These are phyloP conservation scores for Paecilomyces sp. DNA, from an alignment of 2,329 filamentous ascomycete species.

Conservation along the genomic window DNA sequence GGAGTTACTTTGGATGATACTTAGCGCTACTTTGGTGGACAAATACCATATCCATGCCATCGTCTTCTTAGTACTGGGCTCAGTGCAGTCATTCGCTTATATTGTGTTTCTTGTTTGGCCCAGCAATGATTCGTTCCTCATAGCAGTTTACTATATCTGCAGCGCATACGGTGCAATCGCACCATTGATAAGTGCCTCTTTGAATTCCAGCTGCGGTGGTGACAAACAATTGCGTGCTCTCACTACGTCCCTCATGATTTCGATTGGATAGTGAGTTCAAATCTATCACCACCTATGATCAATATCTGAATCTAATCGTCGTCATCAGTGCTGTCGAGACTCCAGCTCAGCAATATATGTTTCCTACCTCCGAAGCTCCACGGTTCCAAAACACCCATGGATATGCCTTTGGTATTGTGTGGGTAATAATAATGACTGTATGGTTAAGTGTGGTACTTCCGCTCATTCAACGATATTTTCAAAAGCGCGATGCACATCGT, in stretches of 20 bases:
- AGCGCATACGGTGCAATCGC: constrained; percentile 1
- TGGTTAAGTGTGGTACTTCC: background rate
- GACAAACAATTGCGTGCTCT: constrained; percentile 4
- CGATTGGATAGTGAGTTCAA: background rate
- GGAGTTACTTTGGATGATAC: constrained; percentile 2
- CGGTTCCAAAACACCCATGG: constrained; percentile 1
- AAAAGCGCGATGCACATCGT: background rate
- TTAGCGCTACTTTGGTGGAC: background rate
- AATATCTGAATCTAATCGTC: background rate
- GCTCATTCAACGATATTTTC: background rate
- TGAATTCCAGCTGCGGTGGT: constrained; percentile 1
- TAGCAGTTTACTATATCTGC: constrained; percentile 1
- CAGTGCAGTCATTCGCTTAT: background rate
- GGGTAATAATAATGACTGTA: background rate
- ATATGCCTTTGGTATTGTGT: constrained; percentile 1
- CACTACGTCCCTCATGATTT: constrained; percentile 2
- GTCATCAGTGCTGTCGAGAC: background rate
- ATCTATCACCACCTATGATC: background rate
- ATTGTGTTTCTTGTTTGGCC: constrained; percentile 1
- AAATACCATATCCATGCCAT: background rate
- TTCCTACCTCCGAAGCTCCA: constrained; percentile 1
- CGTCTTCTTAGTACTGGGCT: background rate
- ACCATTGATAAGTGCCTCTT: background rate
- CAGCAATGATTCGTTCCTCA: background rate
- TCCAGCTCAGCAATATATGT: background rate